A percentile compares a stretch with the other conserved stretches of the same genome.
Conservation (phyloP, 768 basidiomycete species). For the Flagelloscypha sp. region DNA sequence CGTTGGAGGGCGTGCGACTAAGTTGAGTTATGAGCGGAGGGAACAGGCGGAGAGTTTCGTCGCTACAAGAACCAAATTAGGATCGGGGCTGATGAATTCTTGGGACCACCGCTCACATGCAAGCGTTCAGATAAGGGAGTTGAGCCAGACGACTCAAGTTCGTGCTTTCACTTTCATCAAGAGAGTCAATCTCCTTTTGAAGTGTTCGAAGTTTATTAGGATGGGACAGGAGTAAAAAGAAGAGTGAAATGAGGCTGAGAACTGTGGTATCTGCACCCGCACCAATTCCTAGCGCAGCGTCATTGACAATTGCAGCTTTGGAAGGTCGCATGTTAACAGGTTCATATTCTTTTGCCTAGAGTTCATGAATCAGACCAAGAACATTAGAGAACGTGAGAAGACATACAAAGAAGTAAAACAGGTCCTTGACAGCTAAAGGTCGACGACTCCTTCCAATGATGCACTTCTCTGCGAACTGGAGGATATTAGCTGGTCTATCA, state of each 20-base stretch:
- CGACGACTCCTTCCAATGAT: no score
- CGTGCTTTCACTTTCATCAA: conserved; percentile 11
- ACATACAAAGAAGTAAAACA: no score
- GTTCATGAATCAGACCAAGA: no score
- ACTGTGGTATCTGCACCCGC: conserved; percentile 38
- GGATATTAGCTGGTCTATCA: no score
- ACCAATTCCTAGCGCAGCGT: conserved; percentile 25
- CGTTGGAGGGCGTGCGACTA: conserved; percentile 24
- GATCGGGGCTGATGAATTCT: not conserved
- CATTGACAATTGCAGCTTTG: conserved; percentile 11
- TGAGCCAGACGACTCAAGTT: conserved; percentile 19
- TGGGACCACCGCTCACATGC: conserved; percentile 20
- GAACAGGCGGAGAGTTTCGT: conserved; percentile 37
- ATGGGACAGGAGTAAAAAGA: conserved; percentile 27
- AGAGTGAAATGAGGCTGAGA: conserved; percentile 22
- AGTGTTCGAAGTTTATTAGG: conserved; percentile 24
- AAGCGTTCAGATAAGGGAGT: conserved; percentile 28
- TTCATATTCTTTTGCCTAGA: no score
- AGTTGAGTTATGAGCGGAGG: conserved; percentile 36
- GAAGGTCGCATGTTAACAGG: no score
- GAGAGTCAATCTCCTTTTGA: conserved; percentile 26
- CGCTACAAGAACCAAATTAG: conserved; percentile 24
- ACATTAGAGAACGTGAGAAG: no score
- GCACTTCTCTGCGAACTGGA: no score
- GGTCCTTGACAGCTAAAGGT: no score